Conservation (phyloP, 768 basidiomycete species). For the Mycena amicta region DNA sequence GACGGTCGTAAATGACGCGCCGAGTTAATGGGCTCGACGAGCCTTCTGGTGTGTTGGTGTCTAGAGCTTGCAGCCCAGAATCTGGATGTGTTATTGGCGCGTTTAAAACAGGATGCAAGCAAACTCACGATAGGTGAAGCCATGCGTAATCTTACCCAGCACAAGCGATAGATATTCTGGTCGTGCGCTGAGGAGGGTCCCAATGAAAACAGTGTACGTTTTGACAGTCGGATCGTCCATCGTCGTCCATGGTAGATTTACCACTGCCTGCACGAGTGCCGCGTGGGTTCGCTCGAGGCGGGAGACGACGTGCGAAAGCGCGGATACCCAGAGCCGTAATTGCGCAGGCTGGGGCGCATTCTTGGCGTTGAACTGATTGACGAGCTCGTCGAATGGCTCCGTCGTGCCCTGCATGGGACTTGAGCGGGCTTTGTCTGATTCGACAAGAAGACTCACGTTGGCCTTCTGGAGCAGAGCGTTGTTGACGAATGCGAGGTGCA, state of each 20-base stretch:
- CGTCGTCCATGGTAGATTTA: slow-evolving; percentile 91
- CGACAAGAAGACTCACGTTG: slow-evolving; percentile 57
- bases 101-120: slow-evolving; percentile 1
- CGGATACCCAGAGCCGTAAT: slow-evolving; percentile 79
- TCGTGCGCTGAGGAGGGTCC: slow-evolving; percentile 87
- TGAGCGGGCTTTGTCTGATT: too few species aligned
- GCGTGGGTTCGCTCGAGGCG: slow-evolving; percentile 82
- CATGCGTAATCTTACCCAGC: slow-evolving; percentile 78
- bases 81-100: slow-evolving; percentile 43
- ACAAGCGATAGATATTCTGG: slow-evolving; percentile 90
- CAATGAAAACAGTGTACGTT: slow-evolving; percentile 86
- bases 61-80: slow-evolving; percentile 67
- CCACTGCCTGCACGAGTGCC: slow-evolving; percentile 81
- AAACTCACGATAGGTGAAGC: slow-evolving; percentile 85
- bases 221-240: slow-evolving; percentile 84
- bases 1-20: slow-evolving; percentile 79
- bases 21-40: slow-evolving; percentile 77
- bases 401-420: slow-evolving; percentile 74
- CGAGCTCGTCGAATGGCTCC: slow-evolving; percentile 85
- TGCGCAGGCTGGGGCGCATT: slow-evolving; percentile 50
- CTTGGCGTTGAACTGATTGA: slow-evolving; percentile 78
- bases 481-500: slow-evolving; percentile 82
- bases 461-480: slow-evolving; percentile 78
- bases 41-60: slow-evolving; percentile 59
- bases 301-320: slow-evolving; percentile 90